These are phyloP conservation scores for Microthyrium microscopicum DNA, from an alignment of 2,329 filamentous ascomycete genomes.

Conservation along the genomic window DNA sequence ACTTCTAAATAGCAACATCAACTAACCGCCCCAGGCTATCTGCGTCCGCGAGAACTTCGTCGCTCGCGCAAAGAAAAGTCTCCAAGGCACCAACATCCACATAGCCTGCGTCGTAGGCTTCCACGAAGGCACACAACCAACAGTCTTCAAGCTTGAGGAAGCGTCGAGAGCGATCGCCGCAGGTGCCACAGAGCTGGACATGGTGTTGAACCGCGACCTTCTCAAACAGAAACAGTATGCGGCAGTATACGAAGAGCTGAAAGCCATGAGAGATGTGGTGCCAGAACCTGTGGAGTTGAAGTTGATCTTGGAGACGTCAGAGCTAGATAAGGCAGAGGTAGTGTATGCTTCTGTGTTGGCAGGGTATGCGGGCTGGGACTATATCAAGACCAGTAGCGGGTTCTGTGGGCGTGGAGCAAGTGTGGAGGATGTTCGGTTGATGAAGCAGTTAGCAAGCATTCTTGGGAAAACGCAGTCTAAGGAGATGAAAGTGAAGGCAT, in stretches of 20 bases:
- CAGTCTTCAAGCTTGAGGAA: constrained; percentile 29
- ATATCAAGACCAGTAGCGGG: constrained; percentile 44
- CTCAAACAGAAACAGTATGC: constrained; percentile 27
- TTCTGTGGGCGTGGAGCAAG: constrained; percentile 39
- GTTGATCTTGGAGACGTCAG: constrained; percentile 42
- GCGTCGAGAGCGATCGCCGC: constrained; percentile 25
- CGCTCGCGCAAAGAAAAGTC: constrained; percentile 29
- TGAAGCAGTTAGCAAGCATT: constrained; percentile 27
- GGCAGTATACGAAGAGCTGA: constrained; percentile 35
- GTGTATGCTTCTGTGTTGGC: constrained; percentile 37
- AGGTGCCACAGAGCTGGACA: constrained; percentile 40
- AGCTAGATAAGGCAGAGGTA: constrained; percentile 31
- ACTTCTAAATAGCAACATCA: not conserved
- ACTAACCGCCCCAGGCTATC: constrained; percentile 25
- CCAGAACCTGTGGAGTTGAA: constrained; percentile 29
- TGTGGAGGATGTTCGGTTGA: constrained; percentile 35
- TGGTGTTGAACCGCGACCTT: constrained; percentile 39
- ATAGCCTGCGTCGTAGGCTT: constrained; percentile 44
- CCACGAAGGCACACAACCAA: constrained; percentile 39
- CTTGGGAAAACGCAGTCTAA: constrained; percentile 9
- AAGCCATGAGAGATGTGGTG: constrained; percentile 32
- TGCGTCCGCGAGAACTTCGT: constrained; percentile 40
- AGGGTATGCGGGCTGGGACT: constrained; percentile 37
- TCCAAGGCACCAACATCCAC: constrained; percentile 30
- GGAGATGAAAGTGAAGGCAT: constrained; percentile 39